Evolutionary conservation across 495 filamentous ascomycete species (phyloP), one percentile per base, ranked within the genome.

Genomic region (Trichoderma virens): DNA sequence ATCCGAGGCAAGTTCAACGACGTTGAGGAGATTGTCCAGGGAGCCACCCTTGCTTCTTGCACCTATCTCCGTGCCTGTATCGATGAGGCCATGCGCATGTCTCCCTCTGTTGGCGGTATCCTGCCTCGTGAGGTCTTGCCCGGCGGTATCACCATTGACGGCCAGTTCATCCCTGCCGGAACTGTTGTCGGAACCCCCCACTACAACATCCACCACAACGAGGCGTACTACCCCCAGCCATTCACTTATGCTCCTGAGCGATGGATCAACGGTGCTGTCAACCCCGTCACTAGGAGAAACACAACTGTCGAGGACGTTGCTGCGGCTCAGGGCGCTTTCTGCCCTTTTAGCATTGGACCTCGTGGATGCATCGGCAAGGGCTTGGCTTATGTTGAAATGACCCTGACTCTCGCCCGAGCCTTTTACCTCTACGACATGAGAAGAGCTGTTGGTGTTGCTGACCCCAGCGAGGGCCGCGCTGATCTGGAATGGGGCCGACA

Each of bases 51-150:
- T 1, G 78, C 79, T 61, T 81, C 83, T 0, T 77, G 84, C 65
- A 77, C 80, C 68, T 85, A 86, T 66, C 77, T 82, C 20, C 80
- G 80, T 32, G 83, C 81, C 5, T 85, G 86, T 72, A 85, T 91
- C 69, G 88, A 91, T 70, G 90, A 92, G 67, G 78, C 85, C 6
- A 82, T 92, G 79, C 85, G 90, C 45, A 74, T 92, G 63, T 83
- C 83, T 0, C 89, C 89, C 16, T 80, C 88, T 0, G 87, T 90
- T 5, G 76, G 79, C 34, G 83, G 82, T 13, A 73, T 83, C 3
- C 71, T 89, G 0, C 85, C 86, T 1, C 83, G 89, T 39, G 77
- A 83, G 66, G 87, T 91, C 5, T 77, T 86, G 3, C 62, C 76
- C 0, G 88, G 87, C 51, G 88, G 88, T 16, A 74, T 81, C 5